Percentiles rank a stretch among this genome's conserved stretches.
These are phyloP conservation scores for Exsudoporus frostii DNA, from an alignment of 768 basidiomycete species.

Conservation along the genomic window DNA sequence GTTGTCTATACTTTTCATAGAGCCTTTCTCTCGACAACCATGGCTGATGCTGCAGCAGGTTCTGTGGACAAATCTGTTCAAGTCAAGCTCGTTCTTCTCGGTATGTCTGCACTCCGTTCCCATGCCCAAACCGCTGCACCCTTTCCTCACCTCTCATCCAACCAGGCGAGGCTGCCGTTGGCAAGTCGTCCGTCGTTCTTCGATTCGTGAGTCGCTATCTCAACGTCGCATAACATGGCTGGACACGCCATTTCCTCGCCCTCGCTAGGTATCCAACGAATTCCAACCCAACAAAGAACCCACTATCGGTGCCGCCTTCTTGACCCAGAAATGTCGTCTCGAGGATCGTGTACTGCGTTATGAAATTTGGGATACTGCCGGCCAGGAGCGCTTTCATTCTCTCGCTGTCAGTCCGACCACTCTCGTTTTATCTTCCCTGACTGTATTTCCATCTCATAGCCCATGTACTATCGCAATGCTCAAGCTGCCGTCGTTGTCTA, in stretches of 20 bases:
- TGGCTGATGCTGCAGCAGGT: constrained; percentile 75
- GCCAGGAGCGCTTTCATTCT: constrained; percentile 96
- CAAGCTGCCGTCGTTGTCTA: constrained; percentile 98
- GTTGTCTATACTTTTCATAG: constrained; percentile 3
- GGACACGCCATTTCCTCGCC: neutral
- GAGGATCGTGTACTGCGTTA: constrained; percentile 92
- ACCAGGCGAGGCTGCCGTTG: constrained; percentile 95
- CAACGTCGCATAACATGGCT: constrained; percentile 10
- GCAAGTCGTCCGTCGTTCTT: constrained; percentile 97
- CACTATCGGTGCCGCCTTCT: constrained; percentile 94
- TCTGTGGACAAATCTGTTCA: constrained; percentile 88
- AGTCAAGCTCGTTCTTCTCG: constrained; percentile 95
- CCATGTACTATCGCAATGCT: constrained; percentile 99
- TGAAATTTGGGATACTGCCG: constrained; percentile 98
- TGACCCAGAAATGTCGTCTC: constrained; percentile 92
- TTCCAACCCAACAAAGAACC: constrained; percentile 99
- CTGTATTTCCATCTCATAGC: constrained; percentile 41
- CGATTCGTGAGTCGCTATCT: constrained; percentile 70
- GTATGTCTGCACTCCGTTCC: constrained; percentile 42
- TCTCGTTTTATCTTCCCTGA: constrained; percentile 3
- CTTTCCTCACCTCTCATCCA: neutral
- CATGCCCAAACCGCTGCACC: neutral
- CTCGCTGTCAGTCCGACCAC: constrained; percentile 64
- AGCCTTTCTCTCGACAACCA: constrained; percentile 30
- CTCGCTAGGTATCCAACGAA: constrained; percentile 81